Conservation (phyloP, 2,329 filamentous ascomycete species). For the Trichophyton simii region DNA sequence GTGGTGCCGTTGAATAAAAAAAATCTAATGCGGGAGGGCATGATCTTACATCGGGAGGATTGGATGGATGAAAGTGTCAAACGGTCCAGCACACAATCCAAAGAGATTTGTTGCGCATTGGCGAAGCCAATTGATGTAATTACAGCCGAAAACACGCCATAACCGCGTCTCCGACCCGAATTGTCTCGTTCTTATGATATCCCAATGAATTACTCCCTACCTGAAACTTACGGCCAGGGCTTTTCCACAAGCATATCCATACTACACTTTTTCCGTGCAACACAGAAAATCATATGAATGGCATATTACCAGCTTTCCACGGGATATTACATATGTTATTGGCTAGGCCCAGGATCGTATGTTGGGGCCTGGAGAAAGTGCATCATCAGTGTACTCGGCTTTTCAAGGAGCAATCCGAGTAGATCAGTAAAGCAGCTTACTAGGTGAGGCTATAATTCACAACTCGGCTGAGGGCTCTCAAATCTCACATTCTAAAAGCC, state of each 20-base stretch:
- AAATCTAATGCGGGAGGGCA: neutral
- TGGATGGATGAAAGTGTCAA: neutral
- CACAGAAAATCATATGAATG: neutral
- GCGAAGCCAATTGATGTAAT: conserved; percentile 3
- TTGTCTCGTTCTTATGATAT: conserved; percentile 3
- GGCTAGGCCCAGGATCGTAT: too few relatives aligned
- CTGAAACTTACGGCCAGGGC: neutral
- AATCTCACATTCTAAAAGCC: neutral
- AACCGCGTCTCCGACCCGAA: neutral
- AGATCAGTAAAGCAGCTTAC: neutral
- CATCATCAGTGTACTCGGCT: neutral
- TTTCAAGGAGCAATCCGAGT: neutral
- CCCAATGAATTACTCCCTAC: conserved; percentile 1
- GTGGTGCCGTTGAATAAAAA: neutral
- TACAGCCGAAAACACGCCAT: neutral
- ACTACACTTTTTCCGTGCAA: neutral
- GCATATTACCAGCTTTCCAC: neutral
- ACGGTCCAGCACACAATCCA: neutral
- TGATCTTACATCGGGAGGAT: neutral
- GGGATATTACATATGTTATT: neutral
- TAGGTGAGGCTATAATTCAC: neutral
- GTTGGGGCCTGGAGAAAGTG: too few relatives aligned
- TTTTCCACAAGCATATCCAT: neutral
- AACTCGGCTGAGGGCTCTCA: neutral
- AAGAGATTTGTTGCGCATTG: neutral